Base-by-base conservation (phyloP, 2,329 filamentous ascomycete genomes). In the Paracoccidioides brasiliensis region DNA sequence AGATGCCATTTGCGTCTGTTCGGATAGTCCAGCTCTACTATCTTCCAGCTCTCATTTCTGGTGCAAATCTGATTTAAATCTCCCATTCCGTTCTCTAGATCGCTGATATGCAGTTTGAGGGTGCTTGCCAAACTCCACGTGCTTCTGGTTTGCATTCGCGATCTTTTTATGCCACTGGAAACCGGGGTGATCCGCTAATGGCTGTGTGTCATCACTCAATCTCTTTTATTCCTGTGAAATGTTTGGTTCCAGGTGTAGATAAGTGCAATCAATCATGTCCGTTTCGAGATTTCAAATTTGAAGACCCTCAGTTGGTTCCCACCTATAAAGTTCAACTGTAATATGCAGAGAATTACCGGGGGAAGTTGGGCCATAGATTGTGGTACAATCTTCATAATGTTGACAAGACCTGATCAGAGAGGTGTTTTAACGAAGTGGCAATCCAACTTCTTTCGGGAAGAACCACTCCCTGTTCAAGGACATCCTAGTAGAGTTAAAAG, bases 11-110 rank as follows among this genome's bases (percentile, higher is more conserved):
- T 52, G 55, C n/a, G 59, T 51, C 22, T 61, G 57, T 33, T 61
- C 15, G 35, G 33, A n/a, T 22, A 22, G 46, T 46, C 63, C 62
- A 4, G 60, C 55, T 10, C 61, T 60, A 42, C 63, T 61, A 38
- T 8, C 12, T 44, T 22, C n/a, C 9, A 8, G 51, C 15, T 53
- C 28, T 38, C 51, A 53, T 40, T 53, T 12, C 3, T 53, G 51
- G 6, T 53, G 33, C 9, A 32, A 35, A 44, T 53, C 51, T 7
- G 28, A 5, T 5, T 53, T 38, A 42, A 42, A 33, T 10, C 22
- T 53, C 7, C 30, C 51, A 43, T 53, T 53, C 28, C 38, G n/a
- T 3, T 10, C 15, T 40, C n/a, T 4, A 50, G 48, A 10, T 50
- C 28, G 48, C 40, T 50, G 32, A 38, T 50, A 38, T 6, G 48